A percentile compares a stretch with the other conserved stretches of the same genome.
Conservation (phyloP, 1,139 yeast species). For the Arxiozyma slooffiae region DNA sequence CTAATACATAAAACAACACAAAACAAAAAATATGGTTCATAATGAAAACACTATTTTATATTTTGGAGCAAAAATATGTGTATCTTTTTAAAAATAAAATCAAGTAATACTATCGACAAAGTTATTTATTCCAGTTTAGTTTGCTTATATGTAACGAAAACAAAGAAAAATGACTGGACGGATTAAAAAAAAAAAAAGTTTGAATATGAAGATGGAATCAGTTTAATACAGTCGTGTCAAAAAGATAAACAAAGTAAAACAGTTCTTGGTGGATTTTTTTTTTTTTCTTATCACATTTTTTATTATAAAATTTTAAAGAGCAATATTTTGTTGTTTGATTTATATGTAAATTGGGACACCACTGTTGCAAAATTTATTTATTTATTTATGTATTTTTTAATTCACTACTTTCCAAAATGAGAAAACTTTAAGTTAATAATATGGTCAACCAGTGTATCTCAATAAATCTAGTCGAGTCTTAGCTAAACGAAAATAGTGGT, state of each 20-base stretch:
- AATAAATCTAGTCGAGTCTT: conserved; percentile 40
- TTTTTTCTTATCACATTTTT: conserved; percentile 52
- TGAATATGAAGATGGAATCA: conserved; percentile 38
- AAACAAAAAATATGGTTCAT: conserved; percentile 78
- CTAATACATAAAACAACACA: conserved; percentile 57
- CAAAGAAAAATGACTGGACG: background rate
- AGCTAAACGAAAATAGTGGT: conserved; percentile 39
- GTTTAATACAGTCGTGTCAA: conserved; percentile 70
- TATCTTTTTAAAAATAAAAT: conserved; percentile 37
- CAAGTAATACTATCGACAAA: background rate
- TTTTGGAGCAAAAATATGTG: conserved; percentile 96
- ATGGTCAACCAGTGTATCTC: conserved; percentile 74
- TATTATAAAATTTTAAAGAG: conserved; percentile 38
- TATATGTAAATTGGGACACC: conserved; percentile 54
- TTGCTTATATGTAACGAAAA: background rate
- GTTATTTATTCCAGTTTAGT: too few relatives aligned
- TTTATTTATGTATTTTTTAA: too few relatives aligned
- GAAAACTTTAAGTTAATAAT: conserved; percentile 87
- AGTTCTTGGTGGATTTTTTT: conserved; percentile 41
- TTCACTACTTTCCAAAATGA: conserved; percentile 69
- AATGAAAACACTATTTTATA: conserved; percentile 80
- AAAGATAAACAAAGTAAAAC: conserved; percentile 70
- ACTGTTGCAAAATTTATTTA: conserved; percentile 52
- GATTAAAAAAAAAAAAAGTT: conserved; percentile 10
- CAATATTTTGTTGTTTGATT: conserved; percentile 60